Evolutionary conservation across 106 monocot species (phyloP), one percentile per base, ranked within the genome.

Genomic region (Phalaenopsis aphrodite): DNA sequence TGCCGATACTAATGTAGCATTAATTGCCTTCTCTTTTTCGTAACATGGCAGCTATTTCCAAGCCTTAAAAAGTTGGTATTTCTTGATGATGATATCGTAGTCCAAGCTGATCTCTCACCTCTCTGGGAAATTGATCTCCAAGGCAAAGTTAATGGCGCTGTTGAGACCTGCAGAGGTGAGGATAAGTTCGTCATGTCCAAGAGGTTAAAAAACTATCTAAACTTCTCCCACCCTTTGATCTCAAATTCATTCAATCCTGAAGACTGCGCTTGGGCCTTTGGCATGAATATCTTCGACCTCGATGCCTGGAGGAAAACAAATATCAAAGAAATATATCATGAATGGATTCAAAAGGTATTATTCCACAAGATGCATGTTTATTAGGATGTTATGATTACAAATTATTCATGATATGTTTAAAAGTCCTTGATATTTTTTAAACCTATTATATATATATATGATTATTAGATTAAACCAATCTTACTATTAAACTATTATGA

Each of bases 341-440:
- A 84, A 15, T 94, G 94, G 94, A 45, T 94, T 48, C 64, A 82
- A 17, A 84, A 89, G 89, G 94, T 94, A 82, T 49, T 41, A 37
- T 55, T 14, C 52, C 9, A 52, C 52, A 12, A 6, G 43, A 45
- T 4, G 1, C 43, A 4, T 45, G 3, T 45, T 45, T 45, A 45
- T 45, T 4, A 4, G 43, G 43, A 45, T 52, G 1, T 52, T 12
- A 0, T 48, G 1, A 6, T 9, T 48, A 48, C 6, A 48, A 48
- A 48, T 8, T 5, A 9, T 8, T 48, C 45, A 48, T 10, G 52
- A 52, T 52, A 14, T 12, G 12, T 52, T 14, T 10, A 2, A 52
- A 52, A 52, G 52, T 12, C 12, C 52, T 52, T 30, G 30, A 30
- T 30, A 30, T 30, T 30, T 30, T 30, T 30, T 30, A 30, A 30